Evolutionary conservation across 2,329 filamentous ascomycete genomes (phyloP).

Genomic region (Dothistroma septosporum): DNA sequence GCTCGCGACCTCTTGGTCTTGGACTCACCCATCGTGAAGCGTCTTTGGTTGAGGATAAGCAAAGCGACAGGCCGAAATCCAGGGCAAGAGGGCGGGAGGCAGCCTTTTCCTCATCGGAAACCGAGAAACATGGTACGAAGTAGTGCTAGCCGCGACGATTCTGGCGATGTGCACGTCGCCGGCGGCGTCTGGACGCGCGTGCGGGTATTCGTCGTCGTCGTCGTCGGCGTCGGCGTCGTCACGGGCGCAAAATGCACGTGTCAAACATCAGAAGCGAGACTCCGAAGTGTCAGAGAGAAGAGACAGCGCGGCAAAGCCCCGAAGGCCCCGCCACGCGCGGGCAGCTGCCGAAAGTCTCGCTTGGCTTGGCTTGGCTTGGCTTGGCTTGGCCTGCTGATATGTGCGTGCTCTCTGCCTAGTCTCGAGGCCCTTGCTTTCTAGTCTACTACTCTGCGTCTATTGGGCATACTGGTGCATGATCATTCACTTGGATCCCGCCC

Average conservation of each 20-base stretch:
- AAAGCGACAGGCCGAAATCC: conserved; percentile 5
- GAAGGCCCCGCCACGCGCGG: too few relatives aligned
- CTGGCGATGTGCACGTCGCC: background rate
- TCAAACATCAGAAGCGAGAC: too few relatives aligned
- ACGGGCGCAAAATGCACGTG: too few relatives aligned
- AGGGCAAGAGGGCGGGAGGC: background rate
- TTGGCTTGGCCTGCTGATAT: too few relatives aligned
- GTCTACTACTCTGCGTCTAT: conserved; percentile 65
- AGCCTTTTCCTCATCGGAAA: background rate
- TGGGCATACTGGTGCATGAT: conserved; percentile 68
- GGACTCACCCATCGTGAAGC: conserved; percentile 6
- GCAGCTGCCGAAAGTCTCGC: too few relatives aligned
- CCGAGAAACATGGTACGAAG: background rate
- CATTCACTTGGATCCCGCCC: conserved; percentile 81
- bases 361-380: too few relatives aligned
- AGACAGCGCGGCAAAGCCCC: too few relatives aligned
- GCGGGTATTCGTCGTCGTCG: background rate
- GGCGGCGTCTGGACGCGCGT: background rate
- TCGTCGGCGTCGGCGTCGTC: too few relatives aligned
- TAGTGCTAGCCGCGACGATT: background rate
- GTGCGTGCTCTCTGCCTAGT: background rate
- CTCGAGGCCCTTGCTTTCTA: background rate
- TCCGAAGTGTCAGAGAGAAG: too few relatives aligned
- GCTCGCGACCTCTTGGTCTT: conserved; percentile 15
- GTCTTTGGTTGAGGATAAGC: background rate